phyloP scores from a whole-genome alignment of 768 basidiomycete genomes.

The Collybia mongolica region DNA sequence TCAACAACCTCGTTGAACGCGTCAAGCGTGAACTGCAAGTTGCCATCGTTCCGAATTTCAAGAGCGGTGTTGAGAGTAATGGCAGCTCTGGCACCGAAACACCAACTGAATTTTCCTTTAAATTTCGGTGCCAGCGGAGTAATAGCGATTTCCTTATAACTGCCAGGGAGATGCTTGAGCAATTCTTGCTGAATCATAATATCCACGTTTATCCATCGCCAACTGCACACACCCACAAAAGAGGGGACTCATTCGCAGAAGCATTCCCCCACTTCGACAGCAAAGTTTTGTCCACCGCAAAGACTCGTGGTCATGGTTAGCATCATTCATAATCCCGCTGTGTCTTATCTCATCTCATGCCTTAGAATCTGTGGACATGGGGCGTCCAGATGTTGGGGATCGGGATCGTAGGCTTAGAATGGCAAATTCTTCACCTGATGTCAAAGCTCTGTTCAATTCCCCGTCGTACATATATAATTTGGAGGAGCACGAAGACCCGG shows the following conservation, averaged over 20 bases:
- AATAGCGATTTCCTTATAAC: conserved; percentile 92
- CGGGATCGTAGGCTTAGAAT: conserved; percentile 75
- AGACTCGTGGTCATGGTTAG: conserved; percentile 62
- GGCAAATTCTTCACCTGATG: conserved; percentile 90
- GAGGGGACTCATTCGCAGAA: conserved; percentile 91
- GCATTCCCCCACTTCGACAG: conserved; percentile 97
- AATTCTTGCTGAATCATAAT: conserved; percentile 83
- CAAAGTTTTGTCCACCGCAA: conserved; percentile 82
- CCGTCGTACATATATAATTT: conserved; percentile 81
- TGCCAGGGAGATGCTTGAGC: conserved; percentile 89
- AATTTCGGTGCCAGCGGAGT: conserved; percentile 92
- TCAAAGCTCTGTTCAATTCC: conserved; percentile 91
- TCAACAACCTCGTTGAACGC: conserved; percentile 80
- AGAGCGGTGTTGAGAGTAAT: conserved; percentile 43
- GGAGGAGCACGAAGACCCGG: conserved; percentile 68
- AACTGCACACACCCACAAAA: conserved; percentile 76
- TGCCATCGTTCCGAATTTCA: conserved; percentile 80
- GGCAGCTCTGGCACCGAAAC: conserved; percentile 50
- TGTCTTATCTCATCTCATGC: conserved; percentile 1
- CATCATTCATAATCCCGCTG: conserved; percentile 9
- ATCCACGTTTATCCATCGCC: conserved; percentile 80
- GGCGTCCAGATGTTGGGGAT: conserved; percentile 69
- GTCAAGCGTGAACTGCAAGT: conserved; percentile 95
- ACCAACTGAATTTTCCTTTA: conserved; percentile 83
- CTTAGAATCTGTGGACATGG: conserved; percentile 75